Evolutionary conservation across 176 grass and related monocot genomes (phyloP).

Genomic region (Melocanna baccifera): DNA sequence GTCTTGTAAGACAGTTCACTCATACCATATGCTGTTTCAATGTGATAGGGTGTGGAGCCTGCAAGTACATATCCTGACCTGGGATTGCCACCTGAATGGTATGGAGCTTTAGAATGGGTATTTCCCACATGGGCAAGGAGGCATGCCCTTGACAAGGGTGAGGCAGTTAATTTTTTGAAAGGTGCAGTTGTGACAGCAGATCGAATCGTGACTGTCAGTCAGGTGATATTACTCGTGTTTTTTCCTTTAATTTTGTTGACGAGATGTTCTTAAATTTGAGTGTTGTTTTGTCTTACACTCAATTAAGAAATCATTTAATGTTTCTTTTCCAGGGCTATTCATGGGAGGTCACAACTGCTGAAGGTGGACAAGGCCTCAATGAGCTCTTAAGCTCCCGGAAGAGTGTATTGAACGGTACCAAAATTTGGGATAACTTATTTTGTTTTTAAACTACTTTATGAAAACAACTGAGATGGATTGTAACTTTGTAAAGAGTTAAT

Average conservation of each 20-base stretch:
- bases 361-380: constrained; percentile 91
- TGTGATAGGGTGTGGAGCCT: constrained; percentile 78
- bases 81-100: constrained; percentile 83
- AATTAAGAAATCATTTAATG: constrained; percentile 15
- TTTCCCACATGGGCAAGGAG: constrained; percentile 89
- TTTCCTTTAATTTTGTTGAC: not conserved
- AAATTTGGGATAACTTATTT: constrained; percentile 26
- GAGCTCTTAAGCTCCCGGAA: constrained; percentile 78
- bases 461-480: constrained; percentile 1
- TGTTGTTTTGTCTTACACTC: not conserved
- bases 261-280: not conserved
- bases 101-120: constrained; percentile 94
- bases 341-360: constrained; percentile 94
- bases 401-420: constrained; percentile 76
- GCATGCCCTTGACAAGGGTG: constrained; percentile 91
- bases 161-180: constrained; percentile 93
- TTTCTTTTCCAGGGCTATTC: constrained; percentile 75
- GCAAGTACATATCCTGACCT: constrained; percentile 81
- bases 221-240: constrained; percentile 43
- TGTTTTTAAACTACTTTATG: constrained; percentile 19
- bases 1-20: not conserved
- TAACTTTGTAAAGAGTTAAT: not conserved
- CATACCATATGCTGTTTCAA: constrained; percentile 11
- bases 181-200: constrained; percentile 93
- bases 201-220: constrained; percentile 88